Conservation (phyloP, 1,139 yeast species). For the Debaryomycetaceae sp. region DNA sequence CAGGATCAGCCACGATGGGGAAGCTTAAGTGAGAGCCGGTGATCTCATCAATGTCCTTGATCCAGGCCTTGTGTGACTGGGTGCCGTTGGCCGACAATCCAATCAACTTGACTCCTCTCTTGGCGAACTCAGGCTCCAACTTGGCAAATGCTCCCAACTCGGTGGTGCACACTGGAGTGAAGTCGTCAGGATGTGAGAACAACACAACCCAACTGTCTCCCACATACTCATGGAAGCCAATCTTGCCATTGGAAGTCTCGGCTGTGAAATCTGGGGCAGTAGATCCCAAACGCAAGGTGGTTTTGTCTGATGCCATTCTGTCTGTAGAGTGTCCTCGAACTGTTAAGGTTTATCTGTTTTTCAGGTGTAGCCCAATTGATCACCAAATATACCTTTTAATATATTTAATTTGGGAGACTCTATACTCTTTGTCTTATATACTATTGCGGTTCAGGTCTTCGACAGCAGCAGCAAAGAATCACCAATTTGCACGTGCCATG, state of each 20-base stretch:
- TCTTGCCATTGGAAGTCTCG: constrained; percentile 69
- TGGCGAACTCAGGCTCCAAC: constrained; percentile 75
- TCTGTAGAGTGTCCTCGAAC: background rate
- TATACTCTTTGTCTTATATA: background rate
- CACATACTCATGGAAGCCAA: constrained; percentile 71
- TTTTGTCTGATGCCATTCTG: constrained; percentile 9
- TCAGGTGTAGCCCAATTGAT: background rate
- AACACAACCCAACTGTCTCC: constrained; percentile 76
- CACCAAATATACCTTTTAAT: background rate
- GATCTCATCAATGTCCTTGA: constrained; percentile 77
- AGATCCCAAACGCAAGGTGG: constrained; percentile 51
- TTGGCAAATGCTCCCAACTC: constrained; percentile 87
- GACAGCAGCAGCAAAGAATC: constrained; percentile 3
- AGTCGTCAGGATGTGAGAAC: constrained; percentile 85
- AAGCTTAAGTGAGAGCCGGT: constrained; percentile 63
- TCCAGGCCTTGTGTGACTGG: constrained; percentile 74
- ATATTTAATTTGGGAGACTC: background rate
- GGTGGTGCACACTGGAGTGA: constrained; percentile 88
- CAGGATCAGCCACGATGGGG: constrained; percentile 80
- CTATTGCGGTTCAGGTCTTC: background rate
- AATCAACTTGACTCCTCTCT: constrained; percentile 71
- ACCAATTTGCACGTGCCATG: constrained; percentile 16
- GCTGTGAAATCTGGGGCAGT: constrained; percentile 79
- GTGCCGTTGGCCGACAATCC: constrained; percentile 76
- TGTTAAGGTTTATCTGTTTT: background rate